Percentiles rank a stretch among this genome's conserved stretches.
Evolutionary conservation across 2,329 filamentous ascomycete species (phyloP).

Genomic region (Pyricularia pennisetigena): DNA sequence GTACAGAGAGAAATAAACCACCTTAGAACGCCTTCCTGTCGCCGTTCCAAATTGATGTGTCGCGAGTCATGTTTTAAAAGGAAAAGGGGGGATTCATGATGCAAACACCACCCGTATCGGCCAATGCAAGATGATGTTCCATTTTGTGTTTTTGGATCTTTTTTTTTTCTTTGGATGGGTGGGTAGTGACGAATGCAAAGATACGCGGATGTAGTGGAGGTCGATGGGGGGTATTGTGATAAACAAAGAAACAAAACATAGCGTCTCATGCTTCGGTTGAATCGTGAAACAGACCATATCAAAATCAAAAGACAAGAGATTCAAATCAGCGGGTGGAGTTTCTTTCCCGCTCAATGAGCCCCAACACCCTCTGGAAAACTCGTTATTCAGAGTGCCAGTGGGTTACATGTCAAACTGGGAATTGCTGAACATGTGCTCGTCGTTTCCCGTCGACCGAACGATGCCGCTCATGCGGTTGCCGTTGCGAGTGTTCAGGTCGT

Average conservation of each 20-base stretch:
- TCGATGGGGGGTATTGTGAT: background rate
- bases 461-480: conserved; percentile 56
- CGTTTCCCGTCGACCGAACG: conserved; percentile 42
- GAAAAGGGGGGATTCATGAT: background rate
- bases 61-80: background rate
- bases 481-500: conserved; percentile 41
- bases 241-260: background rate
- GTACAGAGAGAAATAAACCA: background rate
- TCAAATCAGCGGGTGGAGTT: background rate
- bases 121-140: background rate
- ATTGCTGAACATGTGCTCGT: conserved; percentile 54
- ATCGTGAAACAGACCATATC: background rate
- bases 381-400: background rate
- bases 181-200: background rate
- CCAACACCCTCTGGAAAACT: background rate
- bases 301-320: background rate
- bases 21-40: background rate
- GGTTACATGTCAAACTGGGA: conserved; percentile 54
- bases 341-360: background rate
- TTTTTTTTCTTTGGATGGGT: background rate
- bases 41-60: background rate
- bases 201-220: background rate
- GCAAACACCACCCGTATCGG: background rate
- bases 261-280: background rate
- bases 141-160: conserved; percentile 4